Conservation (phyloP, 768 basidiomycete species). For the Leccinum imitatum region DNA sequence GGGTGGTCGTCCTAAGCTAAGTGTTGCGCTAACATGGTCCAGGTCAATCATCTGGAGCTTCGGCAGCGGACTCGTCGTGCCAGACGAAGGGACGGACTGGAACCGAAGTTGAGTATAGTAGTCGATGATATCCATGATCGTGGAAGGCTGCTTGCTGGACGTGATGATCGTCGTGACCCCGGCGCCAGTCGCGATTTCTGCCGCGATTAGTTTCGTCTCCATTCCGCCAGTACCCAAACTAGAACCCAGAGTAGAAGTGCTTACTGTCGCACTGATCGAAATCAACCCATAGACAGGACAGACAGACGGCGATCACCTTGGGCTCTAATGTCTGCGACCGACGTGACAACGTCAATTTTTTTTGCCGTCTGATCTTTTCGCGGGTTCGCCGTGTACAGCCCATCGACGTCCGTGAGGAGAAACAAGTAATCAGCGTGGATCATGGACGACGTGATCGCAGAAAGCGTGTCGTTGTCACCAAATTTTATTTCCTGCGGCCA, state of each 20-base stretch:
- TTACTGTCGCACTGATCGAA: conserved; percentile 51
- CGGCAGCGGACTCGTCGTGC: conserved; percentile 26
- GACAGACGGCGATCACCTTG: conserved; percentile 54
- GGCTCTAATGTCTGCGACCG: conserved; percentile 75
- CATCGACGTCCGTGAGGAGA: conserved; percentile 94
- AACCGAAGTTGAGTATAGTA: conserved; percentile 55
- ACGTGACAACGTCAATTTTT: conserved; percentile 79
- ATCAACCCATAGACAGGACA: not conserved
- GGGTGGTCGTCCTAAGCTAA: conserved; percentile 52
- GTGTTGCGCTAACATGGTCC: conserved; percentile 22
- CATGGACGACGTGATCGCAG: conserved; percentile 97
- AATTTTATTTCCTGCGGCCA: conserved; percentile 94
- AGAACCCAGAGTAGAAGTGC: conserved; percentile 88
- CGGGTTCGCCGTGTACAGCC: conserved; percentile 93
- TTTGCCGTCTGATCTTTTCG: conserved; percentile 82
- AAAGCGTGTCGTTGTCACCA: conserved; percentile 97
- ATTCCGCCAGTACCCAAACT: conserved; percentile 96
- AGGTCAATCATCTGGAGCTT: conserved; percentile 26
- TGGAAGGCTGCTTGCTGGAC: conserved; percentile 74
- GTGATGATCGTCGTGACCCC: conserved; percentile 92
- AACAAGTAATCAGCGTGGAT: conserved; percentile 98
- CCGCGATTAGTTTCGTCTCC: conserved; percentile 99
- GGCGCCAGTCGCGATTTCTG: conserved; percentile 94
- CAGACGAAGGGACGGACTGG: conserved; percentile 36
- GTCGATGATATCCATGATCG: conserved; percentile 79